Percentiles rank a stretch among this genome's conserved stretches.
Evolutionary conservation across 2,329 filamentous ascomycete species (phyloP).

Genomic region (Zymoseptoria pseudotritici): DNA sequence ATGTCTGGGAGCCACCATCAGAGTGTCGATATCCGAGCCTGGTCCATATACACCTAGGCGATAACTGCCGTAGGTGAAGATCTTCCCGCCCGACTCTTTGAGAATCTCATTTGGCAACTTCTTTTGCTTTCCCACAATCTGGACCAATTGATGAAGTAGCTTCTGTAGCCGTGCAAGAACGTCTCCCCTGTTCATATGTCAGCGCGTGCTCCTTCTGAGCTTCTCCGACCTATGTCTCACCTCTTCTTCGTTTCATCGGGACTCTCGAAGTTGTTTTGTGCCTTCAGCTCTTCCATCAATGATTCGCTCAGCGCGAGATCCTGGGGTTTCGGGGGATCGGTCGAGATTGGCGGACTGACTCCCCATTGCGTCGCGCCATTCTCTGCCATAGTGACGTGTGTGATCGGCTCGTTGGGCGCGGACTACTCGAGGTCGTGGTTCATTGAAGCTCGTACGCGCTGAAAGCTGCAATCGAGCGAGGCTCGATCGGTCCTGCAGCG

Average conservation of each 20-base stretch:
- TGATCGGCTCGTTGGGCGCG: background rate
- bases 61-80: conserved; percentile 95
- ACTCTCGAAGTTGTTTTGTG: conserved; percentile 86
- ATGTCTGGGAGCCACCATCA: conserved; percentile 85
- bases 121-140: conserved; percentile 66
- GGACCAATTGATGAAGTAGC: conserved; percentile 81
- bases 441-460: background rate
- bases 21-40: conserved; percentile 94
- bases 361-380: conserved; percentile 10
- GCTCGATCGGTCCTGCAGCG: background rate
- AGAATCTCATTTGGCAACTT: conserved; percentile 68
- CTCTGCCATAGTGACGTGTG: conserved; percentile 2
- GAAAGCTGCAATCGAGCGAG: background rate
- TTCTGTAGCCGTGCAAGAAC: conserved; percentile 70
- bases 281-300: conserved; percentile 75
- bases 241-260: conserved; percentile 75
- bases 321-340: conserved; percentile 62
- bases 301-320: conserved; percentile 72
- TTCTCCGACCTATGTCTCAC: conserved; percentile 37
- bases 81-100: conserved; percentile 78
- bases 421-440: background rate
- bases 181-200: conserved; percentile 47
- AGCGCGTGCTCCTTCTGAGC: conserved; percentile 6
- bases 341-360: conserved; percentile 58
- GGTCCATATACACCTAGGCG: conserved; percentile 89